These are phyloP conservation scores for Nothomitra cinnamomea DNA, from an alignment of 2,329 filamentous ascomycete species.

Conservation along the genomic window DNA sequence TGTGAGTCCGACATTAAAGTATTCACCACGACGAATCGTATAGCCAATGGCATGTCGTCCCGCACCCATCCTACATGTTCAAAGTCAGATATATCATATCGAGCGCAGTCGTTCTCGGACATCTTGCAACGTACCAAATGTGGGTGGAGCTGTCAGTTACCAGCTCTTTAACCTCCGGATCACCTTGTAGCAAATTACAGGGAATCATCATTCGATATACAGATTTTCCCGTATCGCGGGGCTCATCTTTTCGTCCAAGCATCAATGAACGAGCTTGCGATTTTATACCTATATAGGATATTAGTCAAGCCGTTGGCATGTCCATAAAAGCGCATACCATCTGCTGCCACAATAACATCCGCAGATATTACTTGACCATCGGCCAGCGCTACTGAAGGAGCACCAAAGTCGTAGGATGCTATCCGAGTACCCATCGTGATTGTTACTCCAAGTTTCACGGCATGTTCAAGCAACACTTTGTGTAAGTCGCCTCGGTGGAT, in stretches of 20 bases:
- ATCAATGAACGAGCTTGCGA: neutral
- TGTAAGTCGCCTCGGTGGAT: neutral
- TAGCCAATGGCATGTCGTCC: slow-evolving; percentile 65
- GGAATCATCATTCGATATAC: slow-evolving; percentile 66
- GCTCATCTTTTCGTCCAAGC: slow-evolving; percentile 12
- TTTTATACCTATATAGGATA: too few relatives aligned
- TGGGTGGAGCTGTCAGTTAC: too few relatives aligned
- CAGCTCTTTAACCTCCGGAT: slow-evolving; percentile 18
- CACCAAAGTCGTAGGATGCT: slow-evolving; percentile 7
- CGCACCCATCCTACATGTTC: slow-evolving; percentile 29
- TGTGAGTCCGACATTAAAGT: slow-evolving; percentile 47
- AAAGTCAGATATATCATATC: too few relatives aligned
- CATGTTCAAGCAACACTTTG: neutral
- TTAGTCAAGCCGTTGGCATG: too few relatives aligned
- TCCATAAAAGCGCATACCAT: slow-evolving; percentile 45
- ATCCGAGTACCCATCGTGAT: slow-evolving; percentile 6
- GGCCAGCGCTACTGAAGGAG: neutral
- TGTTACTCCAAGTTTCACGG: neutral
- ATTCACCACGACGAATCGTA: slow-evolving; percentile 47
- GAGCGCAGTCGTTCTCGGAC: too few relatives aligned
- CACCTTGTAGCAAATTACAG: slow-evolving; percentile 57
- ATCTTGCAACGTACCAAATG: too few relatives aligned
- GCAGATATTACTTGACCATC: slow-evolving; percentile 15
- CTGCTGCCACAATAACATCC: slow-evolving; percentile 35
- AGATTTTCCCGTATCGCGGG: slow-evolving; percentile 45